Base-by-base conservation (phyloP, 805 yeast species). In the Ogataea haglerorum region DNA sequence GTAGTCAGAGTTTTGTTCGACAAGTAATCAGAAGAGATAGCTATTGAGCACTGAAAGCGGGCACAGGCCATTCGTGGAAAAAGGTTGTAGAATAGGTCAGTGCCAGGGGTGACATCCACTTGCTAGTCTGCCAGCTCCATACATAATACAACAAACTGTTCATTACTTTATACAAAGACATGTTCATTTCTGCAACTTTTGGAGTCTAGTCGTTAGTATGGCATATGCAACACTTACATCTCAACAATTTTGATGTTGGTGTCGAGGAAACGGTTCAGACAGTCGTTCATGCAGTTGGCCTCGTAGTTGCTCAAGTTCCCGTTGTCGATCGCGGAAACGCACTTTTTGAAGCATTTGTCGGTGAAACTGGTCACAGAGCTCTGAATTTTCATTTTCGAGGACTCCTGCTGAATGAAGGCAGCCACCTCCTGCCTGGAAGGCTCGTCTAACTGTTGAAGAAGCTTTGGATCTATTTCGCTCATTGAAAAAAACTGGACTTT, bases 291-390 rank as follows among this genome's bases (percentile, higher is more conserved):
- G 61, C 97, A 90, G 25, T 69, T 63, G 51, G 82, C 85, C 63
- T 90, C 97, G 40, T 62, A 61, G 2, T 65, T 38, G 47, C 71
- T 70, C 49, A 89, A 68, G 34, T 69, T 70, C 22, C 75, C 74
- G 42, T 68, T 64, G 35, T 69, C 65, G 36, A 76, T 61, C 5
- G 65, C 45, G 35, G 68, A 65, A 38, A 88, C 75, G 64, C 98
- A 90, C 65, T 85, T 85, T 61, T 83, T 85, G 73, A 88, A 90
- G 62, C 98, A 90, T 71, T 82, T 72, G 58, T 88, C 90, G 19
- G 96, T 89, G 75, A 87, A 88, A 56, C 74, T 78, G 61, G 90
- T 96, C 46, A 90, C 85, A 24, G 95, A 79, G 68, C 76, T 74
- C 63, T 88, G 96, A 22, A 90, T 86, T 66, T 88, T 87, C 41